Base-by-base conservation (phyloP, 2,329 filamentous ascomycete genomes). In the Apiospora rasikravindrae region DNA sequence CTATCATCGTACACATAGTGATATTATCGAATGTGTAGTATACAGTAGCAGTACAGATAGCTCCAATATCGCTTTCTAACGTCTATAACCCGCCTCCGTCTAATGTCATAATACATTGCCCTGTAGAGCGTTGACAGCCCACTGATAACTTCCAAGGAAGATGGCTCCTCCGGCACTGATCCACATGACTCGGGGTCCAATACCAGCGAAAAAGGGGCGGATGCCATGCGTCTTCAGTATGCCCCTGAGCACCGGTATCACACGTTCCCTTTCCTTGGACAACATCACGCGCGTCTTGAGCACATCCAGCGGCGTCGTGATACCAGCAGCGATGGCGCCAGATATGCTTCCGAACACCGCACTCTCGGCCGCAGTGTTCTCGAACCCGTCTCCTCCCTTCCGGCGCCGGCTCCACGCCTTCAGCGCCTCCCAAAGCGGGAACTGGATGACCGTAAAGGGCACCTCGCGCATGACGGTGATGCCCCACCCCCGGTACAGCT, bases 231-330 rank as follows among this genome's bases (percentile, higher is more conserved):
- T 88, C 68, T 83, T 84, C 78, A 91, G 84, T 72, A 98, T 93
- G 26, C 86, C 84, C 70, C 84, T 85, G 74, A 96, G 85, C 73
- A 98, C 86, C 5, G 82, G 81, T 45, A 84, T 81, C 74, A 90
- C 87, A 16, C 86, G 88, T 80, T 89, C 89, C 77, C 86, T 89
- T 85, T 92, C 89, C 78, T 90, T 88, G 19, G 93, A 92, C 76
- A 99, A 86, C 96, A 99, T 99, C 83, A 98, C 92, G 75, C 96
- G 87, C 75, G 96, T 99, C 90, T 99, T 99, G 76, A 99, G 86
- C 74, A 99, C 96, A 83, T 99, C 96, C 74, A 99, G 84, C 51
- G 96, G 96, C 70, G 96, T 99, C 33, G 96, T 99, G 73, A 96
- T 81, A 0, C 90, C 96, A 0, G 96, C 96, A 0, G 96, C 95